phyloP scores from a whole-genome alignment of 768 basidiomycete genomes.

The Pilatotrama ljubarskyi region DNA sequence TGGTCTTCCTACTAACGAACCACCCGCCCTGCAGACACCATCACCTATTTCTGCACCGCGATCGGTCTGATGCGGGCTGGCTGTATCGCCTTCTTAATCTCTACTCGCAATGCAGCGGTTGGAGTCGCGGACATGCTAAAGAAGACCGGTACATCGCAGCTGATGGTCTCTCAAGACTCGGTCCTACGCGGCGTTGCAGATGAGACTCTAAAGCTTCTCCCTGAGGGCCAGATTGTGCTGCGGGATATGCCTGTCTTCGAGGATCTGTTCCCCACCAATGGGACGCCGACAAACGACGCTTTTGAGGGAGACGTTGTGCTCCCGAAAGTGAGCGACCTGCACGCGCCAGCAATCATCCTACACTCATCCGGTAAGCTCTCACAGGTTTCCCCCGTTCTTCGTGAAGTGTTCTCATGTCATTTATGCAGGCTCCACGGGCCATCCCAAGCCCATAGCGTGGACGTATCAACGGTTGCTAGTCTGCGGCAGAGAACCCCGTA shows the following conservation, averaged over 20 bases:
- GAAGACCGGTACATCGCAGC: conserved; percentile 6
- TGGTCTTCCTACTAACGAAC: not conserved
- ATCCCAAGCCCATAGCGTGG: conserved; percentile 27
- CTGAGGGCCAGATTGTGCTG: not conserved
- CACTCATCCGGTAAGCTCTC: conserved; percentile 15
- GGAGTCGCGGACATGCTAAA: conserved; percentile 33
- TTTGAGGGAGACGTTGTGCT: not conserved
- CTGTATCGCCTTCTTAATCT: conserved; percentile 34
- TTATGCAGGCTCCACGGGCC: conserved; percentile 25
- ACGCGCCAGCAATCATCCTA: not conserved
- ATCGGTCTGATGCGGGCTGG: conserved; percentile 25
- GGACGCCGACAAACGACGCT: not conserved
- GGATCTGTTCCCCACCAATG: not conserved
- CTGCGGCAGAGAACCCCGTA: conserved; percentile 7
- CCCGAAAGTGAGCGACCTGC: not conserved
- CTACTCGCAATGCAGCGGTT: conserved; percentile 33
- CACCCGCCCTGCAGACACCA: conserved; percentile 23
- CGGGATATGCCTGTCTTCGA: conserved; percentile 10
- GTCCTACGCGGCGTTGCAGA: not conserved
- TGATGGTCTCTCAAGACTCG: conserved; percentile 7
- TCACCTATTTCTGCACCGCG: conserved; percentile 20
- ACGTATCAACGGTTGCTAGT: conserved; percentile 17
- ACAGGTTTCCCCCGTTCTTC: too few species aligned
- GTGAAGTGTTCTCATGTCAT: not conserved
- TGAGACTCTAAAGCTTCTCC: not conserved